Evolutionary conservation across 148 eudicot species (phyloP).

Genomic region (Chenopodium quinoa): DNA sequence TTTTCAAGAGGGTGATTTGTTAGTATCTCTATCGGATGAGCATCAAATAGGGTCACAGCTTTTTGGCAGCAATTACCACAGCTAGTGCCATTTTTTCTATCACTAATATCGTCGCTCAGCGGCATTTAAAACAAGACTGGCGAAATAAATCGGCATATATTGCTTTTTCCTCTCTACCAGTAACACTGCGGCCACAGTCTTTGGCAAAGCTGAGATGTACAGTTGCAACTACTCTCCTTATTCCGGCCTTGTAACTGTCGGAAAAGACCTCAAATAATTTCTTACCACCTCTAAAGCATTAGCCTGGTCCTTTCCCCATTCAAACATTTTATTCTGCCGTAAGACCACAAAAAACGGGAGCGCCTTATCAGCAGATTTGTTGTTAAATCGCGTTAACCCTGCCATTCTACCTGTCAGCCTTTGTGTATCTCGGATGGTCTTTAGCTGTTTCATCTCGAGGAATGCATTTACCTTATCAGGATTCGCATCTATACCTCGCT

Average conservation of each 20-base stretch:
- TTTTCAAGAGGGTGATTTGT: background rate
- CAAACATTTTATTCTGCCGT: background rate
- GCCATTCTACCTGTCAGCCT: no score
- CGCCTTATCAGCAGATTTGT: background rate
- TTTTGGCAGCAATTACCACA: background rate
- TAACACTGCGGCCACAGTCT: background rate
- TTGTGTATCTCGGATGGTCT: no score
- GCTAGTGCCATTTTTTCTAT: background rate
- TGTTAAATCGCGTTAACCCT: no score
- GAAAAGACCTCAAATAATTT: background rate
- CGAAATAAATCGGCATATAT: background rate
- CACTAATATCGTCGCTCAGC: background rate
- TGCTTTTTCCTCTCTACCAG: background rate
- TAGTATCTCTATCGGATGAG: background rate
- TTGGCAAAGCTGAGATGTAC: background rate
- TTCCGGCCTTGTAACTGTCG: background rate
- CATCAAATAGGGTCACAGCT: background rate
- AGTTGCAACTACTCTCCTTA: background rate
- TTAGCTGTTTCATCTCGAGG: background rate
- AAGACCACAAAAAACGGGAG: background rate
- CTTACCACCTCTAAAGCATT: background rate
- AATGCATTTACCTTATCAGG: background rate
- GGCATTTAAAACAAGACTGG: background rate
- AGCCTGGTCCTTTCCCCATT: background rate
- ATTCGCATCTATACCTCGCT: background rate